Percentiles rank a stretch among this genome's conserved stretches.
phyloP scores from a whole-genome alignment of 352 stramenopile genomes.

The Globisporangium radiosum region DNA sequence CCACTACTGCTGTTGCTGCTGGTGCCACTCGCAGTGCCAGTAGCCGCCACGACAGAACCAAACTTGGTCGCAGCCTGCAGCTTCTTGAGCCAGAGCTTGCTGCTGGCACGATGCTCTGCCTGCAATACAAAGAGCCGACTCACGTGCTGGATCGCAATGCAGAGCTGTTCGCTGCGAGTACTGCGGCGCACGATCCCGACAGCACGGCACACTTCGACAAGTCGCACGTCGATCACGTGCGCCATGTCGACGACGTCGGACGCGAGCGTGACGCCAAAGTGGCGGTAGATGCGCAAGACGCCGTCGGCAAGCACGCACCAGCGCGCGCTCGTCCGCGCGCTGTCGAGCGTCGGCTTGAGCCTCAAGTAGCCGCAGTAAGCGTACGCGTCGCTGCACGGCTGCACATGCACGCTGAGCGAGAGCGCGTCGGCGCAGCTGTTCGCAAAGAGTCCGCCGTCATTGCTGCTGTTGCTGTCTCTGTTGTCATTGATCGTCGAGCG shows the following conservation, averaged over 20 bases:
- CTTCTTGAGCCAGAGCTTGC: conserved; percentile 61
- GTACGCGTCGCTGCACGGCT: conserved; percentile 38
- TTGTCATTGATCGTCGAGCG: too few species aligned
- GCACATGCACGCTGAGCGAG: conserved; percentile 32
- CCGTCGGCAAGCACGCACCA: conserved; percentile 69
- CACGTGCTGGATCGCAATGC: conserved; percentile 37
- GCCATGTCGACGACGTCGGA: conserved; percentile 56
- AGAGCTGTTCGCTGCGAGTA: conserved; percentile 25
- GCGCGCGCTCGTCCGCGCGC: conserved; percentile 48
- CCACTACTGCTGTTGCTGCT: too few species aligned
- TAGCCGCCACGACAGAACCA: too few species aligned
- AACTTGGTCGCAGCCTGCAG: conserved; percentile 40
- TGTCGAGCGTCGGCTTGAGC: conserved; percentile 58
- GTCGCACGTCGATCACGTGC: conserved; percentile 35
- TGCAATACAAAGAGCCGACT: conserved; percentile 48
- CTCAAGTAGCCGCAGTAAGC: conserved; percentile 65
- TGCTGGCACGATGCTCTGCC: conserved; percentile 33
- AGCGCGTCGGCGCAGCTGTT: conserved; percentile 18
- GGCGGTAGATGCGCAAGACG: conserved; percentile 58
- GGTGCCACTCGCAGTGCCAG: too few species aligned
- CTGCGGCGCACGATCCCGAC: too few species aligned
- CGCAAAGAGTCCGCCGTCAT: background rate
- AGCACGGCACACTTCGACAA: too few species aligned
- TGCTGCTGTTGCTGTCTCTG: conserved; percentile 6
- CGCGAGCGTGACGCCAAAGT: conserved; percentile 61